phyloP scores from a whole-genome alignment of 164 flowering plant genomes.

The Vitis labrusca region DNA sequence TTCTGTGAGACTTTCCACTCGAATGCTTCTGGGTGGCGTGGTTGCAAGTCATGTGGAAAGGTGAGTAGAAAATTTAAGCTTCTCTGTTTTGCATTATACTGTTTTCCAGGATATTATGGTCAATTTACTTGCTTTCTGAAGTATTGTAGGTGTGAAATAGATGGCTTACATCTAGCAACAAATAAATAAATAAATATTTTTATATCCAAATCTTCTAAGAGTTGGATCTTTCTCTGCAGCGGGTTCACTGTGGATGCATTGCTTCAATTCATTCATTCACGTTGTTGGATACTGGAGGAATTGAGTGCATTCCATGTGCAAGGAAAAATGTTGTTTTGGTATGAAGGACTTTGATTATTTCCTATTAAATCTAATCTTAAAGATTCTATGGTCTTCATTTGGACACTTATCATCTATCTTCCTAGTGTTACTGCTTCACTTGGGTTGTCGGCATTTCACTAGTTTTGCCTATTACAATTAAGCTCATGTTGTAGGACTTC shows the following conservation, averaged over 20 bases:
- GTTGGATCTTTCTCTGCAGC: slow-evolving; percentile 45
- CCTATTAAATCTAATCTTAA: no score
- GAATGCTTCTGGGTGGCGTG: slow-evolving; percentile 86
- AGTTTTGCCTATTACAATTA: background rate
- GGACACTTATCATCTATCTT: background rate
- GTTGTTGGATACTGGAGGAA: slow-evolving; percentile 86
- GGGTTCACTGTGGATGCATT: slow-evolving; percentile 91
- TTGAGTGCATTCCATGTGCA: slow-evolving; percentile 76
- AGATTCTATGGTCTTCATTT: no score
- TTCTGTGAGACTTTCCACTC: slow-evolving; percentile 75
- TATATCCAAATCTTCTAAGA: background rate
- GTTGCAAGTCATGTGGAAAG: slow-evolving; percentile 87
- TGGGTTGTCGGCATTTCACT: background rate
- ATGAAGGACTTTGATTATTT: slow-evolving; percentile 18
- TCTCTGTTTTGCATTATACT: background rate
- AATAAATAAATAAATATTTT: no score
- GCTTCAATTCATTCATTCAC: slow-evolving; percentile 60
- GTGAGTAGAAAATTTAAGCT: slow-evolving; percentile 31
- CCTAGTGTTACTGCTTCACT: background rate
- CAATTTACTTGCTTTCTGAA: background rate
- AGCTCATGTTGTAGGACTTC: background rate
- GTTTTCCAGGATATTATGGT: background rate
- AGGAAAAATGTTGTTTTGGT: slow-evolving; percentile 61
- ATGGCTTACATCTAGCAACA: no score
- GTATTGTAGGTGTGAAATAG: background rate